A percentile compares a stretch with the other conserved stretches of the same genome.
Evolutionary conservation across 1,284 basidiomycete genomes (phyloP).

Genomic region (Fomitopsis schrenkii): DNA sequence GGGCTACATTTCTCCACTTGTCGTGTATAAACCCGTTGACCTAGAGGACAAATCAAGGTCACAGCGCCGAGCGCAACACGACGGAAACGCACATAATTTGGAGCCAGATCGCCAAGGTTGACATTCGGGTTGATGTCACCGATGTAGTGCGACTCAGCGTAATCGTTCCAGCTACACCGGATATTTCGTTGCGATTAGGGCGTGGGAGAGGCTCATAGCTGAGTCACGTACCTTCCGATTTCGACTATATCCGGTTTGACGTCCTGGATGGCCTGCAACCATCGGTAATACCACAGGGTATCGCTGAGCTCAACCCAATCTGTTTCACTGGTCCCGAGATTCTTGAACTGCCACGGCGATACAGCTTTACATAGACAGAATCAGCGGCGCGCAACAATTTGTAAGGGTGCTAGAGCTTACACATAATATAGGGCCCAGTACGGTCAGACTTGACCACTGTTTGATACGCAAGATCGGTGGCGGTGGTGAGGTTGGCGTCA

Average conservation of each 20-base stretch:
- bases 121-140: conserved; percentile 8
- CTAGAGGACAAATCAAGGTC: not conserved
- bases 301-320: conserved; percentile 34
- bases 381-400: not conserved
- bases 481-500: not conserved
- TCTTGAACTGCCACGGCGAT: conserved; percentile 35
- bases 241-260: conserved; percentile 31
- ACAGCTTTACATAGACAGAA: conserved; percentile 18
- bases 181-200: not conserved
- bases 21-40: conserved; percentile 12
- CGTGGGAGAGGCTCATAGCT: not conserved
- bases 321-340: conserved; percentile 23
- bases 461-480: not conserved
- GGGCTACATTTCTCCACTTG: conserved; percentile 27
- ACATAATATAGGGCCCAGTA: conserved; percentile 30
- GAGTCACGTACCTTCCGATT: conserved; percentile 15
- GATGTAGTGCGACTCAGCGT: conserved; percentile 14
- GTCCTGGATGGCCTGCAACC: conserved; percentile 27
- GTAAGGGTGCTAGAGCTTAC: conserved; percentile 10
- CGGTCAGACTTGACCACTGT: conserved; percentile 21
- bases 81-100: not conserved
- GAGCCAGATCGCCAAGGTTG: conserved; percentile 6
- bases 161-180: conserved; percentile 15
- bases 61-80: no score
- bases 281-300: conserved; percentile 29